phyloP scores from a whole-genome alignment of 768 basidiomycete genomes.

The Vararia minispora region DNA sequence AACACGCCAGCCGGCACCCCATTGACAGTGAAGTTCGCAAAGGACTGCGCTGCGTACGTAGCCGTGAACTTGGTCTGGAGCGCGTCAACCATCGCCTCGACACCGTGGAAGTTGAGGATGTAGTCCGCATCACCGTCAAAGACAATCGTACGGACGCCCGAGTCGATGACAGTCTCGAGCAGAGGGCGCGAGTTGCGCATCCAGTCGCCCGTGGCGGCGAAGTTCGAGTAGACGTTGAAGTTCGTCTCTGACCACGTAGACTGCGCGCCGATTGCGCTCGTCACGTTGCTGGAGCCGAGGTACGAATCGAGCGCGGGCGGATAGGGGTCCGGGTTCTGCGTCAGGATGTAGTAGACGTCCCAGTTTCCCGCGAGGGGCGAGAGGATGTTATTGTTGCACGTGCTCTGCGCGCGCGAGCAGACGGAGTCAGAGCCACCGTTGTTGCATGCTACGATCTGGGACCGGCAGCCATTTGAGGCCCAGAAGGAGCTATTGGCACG shows the following conservation, averaged over 20 bases:
- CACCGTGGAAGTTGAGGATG: conserved; percentile 42
- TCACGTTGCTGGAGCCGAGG: conserved; percentile 20
- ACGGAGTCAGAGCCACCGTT: conserved; percentile 33
- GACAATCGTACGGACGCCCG: conserved; percentile 42
- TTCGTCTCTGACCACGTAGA: conserved; percentile 30
- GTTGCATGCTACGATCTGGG: conserved; percentile 42
- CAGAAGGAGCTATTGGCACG: conserved; percentile 34
- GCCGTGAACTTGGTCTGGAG: conserved; percentile 36
- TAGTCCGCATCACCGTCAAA: conserved; percentile 51
- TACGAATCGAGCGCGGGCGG: conserved; percentile 29
- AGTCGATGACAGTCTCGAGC: conserved; percentile 46
- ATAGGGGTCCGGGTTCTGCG: conserved; percentile 34
- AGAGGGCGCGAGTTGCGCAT: conserved; percentile 36
- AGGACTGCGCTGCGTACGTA: conserved; percentile 29
- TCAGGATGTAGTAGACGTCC: conserved; percentile 43
- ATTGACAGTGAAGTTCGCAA: conserved; percentile 37
- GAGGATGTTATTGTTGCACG: conserved; percentile 47
- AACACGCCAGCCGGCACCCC: conserved; percentile 39
- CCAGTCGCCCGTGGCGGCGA: conserved; percentile 44
- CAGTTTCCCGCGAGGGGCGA: conserved; percentile 42
- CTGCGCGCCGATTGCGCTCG: conserved; percentile 32
- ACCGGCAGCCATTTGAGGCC: conserved; percentile 34
- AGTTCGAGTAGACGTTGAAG: conserved; percentile 32
- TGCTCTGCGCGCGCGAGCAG: conserved; percentile 46
- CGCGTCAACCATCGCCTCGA: conserved; percentile 45